Percentiles rank a stretch among this genome's conserved stretches.
Evolutionary conservation across 2,329 filamentous ascomycete genomes (phyloP).

Genomic region (Orbilia oligospora): DNA sequence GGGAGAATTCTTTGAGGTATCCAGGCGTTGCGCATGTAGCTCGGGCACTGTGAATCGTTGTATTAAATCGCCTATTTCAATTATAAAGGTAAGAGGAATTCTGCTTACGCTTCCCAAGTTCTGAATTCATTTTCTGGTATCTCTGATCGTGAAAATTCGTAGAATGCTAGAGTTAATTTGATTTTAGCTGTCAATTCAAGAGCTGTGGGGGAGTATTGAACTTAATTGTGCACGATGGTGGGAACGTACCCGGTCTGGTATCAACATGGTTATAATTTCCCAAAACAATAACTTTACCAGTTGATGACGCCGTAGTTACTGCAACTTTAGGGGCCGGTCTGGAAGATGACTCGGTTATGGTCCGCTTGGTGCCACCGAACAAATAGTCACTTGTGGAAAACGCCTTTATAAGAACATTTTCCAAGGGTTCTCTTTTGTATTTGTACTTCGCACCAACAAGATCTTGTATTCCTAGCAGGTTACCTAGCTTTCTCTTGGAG

Average conservation of each 20-base stretch:
- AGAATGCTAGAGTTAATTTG: constrained; percentile 9
- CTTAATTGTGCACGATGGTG: too few species aligned
- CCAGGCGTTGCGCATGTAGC: constrained; percentile 71
- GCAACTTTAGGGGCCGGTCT: constrained; percentile 66
- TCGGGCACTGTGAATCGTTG: constrained; percentile 67
- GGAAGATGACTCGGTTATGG: not conserved
- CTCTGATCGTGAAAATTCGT: constrained; percentile 68
- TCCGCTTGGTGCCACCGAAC: constrained; percentile 66
- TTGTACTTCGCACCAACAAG: too few species aligned
- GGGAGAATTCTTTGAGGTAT: constrained; percentile 72
- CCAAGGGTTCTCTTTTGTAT: too few species aligned
- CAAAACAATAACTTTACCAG: constrained; percentile 68
- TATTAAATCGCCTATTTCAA: not conserved
- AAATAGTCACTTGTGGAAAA: constrained; percentile 67
- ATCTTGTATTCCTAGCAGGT: too few species aligned
- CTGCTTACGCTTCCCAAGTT: constrained; percentile 70
- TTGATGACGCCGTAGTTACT: constrained; percentile 68
- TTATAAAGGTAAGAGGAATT: not conserved
- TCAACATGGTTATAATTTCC: constrained; percentile 69
- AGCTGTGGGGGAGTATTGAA: too few species aligned
- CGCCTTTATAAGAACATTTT: too few species aligned
- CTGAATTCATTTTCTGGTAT: constrained; percentile 67
- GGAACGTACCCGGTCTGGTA: constrained; percentile 61
- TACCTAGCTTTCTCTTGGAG: too few species aligned
- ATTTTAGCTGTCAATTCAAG: too few species aligned